Conservation (phyloP, 1,284 basidiomycete genomes). For the Schizopora paradoxa region DNA sequence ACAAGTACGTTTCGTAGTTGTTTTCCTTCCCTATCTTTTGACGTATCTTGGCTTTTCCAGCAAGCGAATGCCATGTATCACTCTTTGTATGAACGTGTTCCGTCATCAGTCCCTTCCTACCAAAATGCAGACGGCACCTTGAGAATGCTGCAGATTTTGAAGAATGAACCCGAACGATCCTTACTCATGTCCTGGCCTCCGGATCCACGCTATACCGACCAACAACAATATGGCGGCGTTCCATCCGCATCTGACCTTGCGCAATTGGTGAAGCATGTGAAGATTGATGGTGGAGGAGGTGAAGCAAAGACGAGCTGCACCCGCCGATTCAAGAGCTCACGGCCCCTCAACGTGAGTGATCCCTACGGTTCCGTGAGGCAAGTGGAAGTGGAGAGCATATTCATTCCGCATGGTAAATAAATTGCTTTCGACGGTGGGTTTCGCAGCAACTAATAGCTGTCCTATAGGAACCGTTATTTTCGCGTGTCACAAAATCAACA, state of each 20-base stretch:
- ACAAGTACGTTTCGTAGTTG: conserved; percentile 27
- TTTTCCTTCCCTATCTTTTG: too few species aligned
- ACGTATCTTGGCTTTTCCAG: conserved; percentile 32
- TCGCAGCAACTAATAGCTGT: conserved; percentile 10
- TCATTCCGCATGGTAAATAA: conserved; percentile 85
- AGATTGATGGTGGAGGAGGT: conserved; percentile 54
- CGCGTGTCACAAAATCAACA: conserved; percentile 71
- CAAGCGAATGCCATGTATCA: conserved; percentile 56
- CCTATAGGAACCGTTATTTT: conserved; percentile 70
- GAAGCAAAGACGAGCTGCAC: conserved; percentile 91
- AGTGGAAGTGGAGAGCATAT: conserved; percentile 77
- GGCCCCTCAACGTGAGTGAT: conserved; percentile 50
- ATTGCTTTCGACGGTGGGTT: conserved; percentile 17
- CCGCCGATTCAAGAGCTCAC: conserved; percentile 80
- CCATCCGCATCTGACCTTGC: conserved; percentile 62
- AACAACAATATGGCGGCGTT: neutral
- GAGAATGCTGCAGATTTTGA: conserved; percentile 80
- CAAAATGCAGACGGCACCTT: conserved; percentile 21
- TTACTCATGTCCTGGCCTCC: conserved; percentile 87
- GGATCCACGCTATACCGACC: conserved; percentile 35
- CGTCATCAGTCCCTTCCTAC: conserved; percentile 45
- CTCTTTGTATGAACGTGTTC: conserved; percentile 47
- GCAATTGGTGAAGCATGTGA: conserved; percentile 74
- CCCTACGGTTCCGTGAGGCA: conserved; percentile 50
- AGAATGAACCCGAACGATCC: conserved; percentile 44